Evolutionary conservation across 2,329 filamentous ascomycete species (phyloP), one percentile per base, ranked within the genome.

Genomic region (Cordyceps fumosorosea): DNA sequence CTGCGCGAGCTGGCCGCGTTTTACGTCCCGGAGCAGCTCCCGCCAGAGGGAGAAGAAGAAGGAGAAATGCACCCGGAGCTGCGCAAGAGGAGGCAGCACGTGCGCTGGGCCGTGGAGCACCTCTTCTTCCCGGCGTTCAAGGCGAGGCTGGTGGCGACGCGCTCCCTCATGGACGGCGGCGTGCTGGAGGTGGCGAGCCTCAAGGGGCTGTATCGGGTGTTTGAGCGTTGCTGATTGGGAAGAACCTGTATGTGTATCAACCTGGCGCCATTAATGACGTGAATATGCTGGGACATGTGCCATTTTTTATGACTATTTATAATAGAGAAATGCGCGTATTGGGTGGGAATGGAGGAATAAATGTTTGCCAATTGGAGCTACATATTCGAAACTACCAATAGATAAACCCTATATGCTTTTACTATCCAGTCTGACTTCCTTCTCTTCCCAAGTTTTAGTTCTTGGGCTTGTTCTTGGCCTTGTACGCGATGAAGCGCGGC

Each of bases 131-230:
- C 95, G 0, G 91, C 92, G 0, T 90, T 97, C 70, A 91, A 91
- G 72, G 81, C 89, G 5, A 82, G 92, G 62, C 76, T 99, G 53
- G 85, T 98, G 62, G 93, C 91, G 22, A 97, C 95, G 10, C 88
- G 84, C 66, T 81, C 83, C 5, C 76, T 98, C 69, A 84, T 96
- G 76, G 85, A 87, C 56, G 89, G 86, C 0, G 83, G 80, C 10
- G 85, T 96, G 12, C 77, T 96, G 53, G 93, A 99, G 75, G 86
- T 96, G 55, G 93, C 95, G 2, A 91, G 96, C 76, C 75, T 98
- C 63, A 98, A 96, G 74, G 92, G 93, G 0, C 72, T 99, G 63
- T 99, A 99, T 74, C 81, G 90, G 52, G 93, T 98, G 3, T 99
- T 99, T 80, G 95, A 99, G 76, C 80, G 95, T 60, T 98, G 95